phyloP scores from a whole-genome alignment of 1,284 basidiomycete genomes.

The Phenoliferia sp. region DNA sequence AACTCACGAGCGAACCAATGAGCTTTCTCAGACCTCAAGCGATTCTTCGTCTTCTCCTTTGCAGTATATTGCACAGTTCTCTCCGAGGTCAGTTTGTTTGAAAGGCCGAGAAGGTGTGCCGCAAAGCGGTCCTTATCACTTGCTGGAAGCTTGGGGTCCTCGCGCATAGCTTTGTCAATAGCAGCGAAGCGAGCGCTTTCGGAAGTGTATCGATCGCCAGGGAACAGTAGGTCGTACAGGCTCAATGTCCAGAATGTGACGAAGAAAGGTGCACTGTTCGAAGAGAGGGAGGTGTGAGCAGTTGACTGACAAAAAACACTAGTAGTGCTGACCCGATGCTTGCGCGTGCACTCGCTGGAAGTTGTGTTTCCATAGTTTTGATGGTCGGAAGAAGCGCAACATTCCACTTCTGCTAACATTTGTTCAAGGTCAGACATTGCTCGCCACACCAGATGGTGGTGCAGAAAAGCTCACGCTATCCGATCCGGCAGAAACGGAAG shows the following conservation, averaged over 20 bases:
- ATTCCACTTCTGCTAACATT: constrained; percentile 58
- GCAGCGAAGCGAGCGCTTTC: constrained; percentile 39
- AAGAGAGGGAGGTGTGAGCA: constrained; percentile 7
- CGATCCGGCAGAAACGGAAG: no score
- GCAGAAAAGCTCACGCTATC: no score
- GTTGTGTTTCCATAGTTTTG: constrained; percentile 61
- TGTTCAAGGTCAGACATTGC: no score
- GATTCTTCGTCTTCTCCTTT: constrained; percentile 7
- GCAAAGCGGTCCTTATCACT: neutral
- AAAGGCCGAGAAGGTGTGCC: no score
- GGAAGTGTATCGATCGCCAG: constrained; percentile 44
- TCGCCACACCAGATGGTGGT: no score
- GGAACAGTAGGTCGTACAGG: constrained; percentile 76
- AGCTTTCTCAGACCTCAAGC: neutral
- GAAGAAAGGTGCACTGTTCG: constrained; percentile 73
- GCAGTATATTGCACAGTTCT: no score
- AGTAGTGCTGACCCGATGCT: constrained; percentile 59
- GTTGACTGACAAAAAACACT: neutral
- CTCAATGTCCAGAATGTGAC: constrained; percentile 92
- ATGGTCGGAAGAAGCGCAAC: constrained; percentile 64
- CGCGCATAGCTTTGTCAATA: neutral
- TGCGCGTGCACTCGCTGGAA: constrained; percentile 59
- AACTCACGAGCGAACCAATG: constrained; percentile 70
- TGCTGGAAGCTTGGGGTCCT: no score
- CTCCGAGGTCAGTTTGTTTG: no score